A percentile compares a stretch with the other conserved stretches of the same genome.
phyloP scores from a whole-genome alignment of 2,329 filamentous ascomycete genomes.

The Cordyceps cateniannulata region DNA sequence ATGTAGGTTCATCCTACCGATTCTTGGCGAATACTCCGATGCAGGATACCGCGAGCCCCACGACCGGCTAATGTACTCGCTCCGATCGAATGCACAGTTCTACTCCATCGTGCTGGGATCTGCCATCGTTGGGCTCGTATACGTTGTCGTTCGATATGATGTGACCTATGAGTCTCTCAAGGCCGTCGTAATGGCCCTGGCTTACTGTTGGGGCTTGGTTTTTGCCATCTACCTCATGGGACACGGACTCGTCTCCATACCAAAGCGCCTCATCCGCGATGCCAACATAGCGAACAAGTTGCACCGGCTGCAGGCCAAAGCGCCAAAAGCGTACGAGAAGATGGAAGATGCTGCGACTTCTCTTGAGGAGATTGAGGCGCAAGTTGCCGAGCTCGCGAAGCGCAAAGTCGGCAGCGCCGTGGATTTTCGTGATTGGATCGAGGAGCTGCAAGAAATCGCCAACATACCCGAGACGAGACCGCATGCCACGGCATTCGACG shows the following conservation, averaged over 20 bases:
- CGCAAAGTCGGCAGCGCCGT: constrained; percentile 72
- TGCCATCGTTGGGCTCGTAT: constrained; percentile 66
- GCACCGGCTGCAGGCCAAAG: constrained; percentile 67
- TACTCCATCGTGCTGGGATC: constrained; percentile 72
- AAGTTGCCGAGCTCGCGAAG: constrained; percentile 71
- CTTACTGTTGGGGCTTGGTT: constrained; percentile 88
- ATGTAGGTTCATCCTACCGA: constrained; percentile 75
- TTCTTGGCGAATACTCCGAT: constrained; percentile 91
- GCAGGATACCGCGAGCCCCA: constrained; percentile 85
- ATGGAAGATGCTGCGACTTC: constrained; percentile 77
- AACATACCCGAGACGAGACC: constrained; percentile 58
- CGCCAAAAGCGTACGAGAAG: constrained; percentile 78
- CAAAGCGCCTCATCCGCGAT: constrained; percentile 71
- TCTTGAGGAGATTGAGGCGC: constrained; percentile 73
- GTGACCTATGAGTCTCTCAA: constrained; percentile 69
- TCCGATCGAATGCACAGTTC: constrained; percentile 83
- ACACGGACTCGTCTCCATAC: constrained; percentile 88
- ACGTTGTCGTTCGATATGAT: constrained; percentile 74
- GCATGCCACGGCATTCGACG: constrained; percentile 32
- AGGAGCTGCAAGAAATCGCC: constrained; percentile 77
- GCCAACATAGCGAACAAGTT: constrained; percentile 70
- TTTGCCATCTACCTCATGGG: constrained; percentile 97
- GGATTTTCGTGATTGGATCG: constrained; percentile 88
- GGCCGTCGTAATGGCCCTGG: constrained; percentile 81
- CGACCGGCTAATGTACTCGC: constrained; percentile 73